Evolutionary conservation across 2,329 filamentous ascomycete genomes (phyloP), one percentile per base, ranked within the genome.

Genomic region (Alternaria hordeiaustralica): DNA sequence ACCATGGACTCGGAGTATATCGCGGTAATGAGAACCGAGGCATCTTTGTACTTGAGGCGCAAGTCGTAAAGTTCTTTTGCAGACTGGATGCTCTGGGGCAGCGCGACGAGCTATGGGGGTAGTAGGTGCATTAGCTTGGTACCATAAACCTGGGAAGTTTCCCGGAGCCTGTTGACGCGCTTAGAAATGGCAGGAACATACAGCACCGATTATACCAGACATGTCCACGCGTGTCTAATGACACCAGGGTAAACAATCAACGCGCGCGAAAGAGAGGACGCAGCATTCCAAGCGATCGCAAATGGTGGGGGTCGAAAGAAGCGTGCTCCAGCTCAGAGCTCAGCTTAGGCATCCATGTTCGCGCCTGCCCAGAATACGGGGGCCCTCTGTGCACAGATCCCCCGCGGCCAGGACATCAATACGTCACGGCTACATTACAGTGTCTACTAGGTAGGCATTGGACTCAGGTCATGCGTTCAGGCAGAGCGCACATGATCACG

Each of bases 1-100:
- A 77, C 71, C 66, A 76, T 75, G 5, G 75, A 75, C 54, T 79
- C 77, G 18, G 75, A 70, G 55, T 78, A 78, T 43, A 79, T 76
- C 20, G 75, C 69, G 6, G 72, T 74, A 50, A 79, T 78, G 9
- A 74, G 69, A 3, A 73, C 25, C 8, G 71, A 72, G 10, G 77
- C 77, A 60, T 78, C 72, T 41, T 75, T 71, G 64, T 74, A 79
- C 9, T 67, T 73, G 10, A 64, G 58, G 46, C 74, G 74, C 4
- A 79, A 63, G 53, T 74, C 70, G 59, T 78, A 74, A 18, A 78
- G 69, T 8, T 70, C 59, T 53, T 78, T 77, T 5, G 76, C 75
- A 5, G 71, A 69, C n/a, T 68, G 55, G 36, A 79, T 70, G 63
- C 71, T 75, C 46, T 74, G 67, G 13, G 71, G 70, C 41, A 75